Evolutionary conservation across 176 grass and related monocot genomes (phyloP), one percentile per base, ranked within the genome.

Genomic region (Tillandsia fasciculata): DNA sequence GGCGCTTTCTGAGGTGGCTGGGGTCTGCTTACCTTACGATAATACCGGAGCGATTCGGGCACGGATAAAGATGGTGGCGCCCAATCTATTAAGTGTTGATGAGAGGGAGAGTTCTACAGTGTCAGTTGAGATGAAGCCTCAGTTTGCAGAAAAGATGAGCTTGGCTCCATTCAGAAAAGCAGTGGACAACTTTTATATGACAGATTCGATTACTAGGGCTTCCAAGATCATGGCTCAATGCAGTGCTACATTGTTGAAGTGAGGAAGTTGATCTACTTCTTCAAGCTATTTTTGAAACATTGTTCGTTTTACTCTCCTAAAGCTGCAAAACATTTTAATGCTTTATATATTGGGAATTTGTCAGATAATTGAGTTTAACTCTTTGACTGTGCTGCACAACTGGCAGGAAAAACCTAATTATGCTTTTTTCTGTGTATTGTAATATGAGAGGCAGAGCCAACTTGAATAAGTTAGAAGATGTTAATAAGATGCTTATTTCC

Each of bases 171-270:
- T 99, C 67, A 82, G 59, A 72, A 79, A 68, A 14, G 73, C 66
- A 1, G 82, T 99, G 49, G 84, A 91, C 53, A 99, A 99, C 72
- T 94, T 99, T 78, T 99, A 91, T 72, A 94, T 99, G 90, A 99
- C 95, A 2, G 87, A 99, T 73, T 76, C 87, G 11, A 99, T 99
- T 18, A 94, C 90, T 27, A 79, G 95, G 70, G 95, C 95, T 15
- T 99, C 95, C 2, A 99, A 99, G 80, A 94, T 99, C 6, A 99
- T 99, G 95, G 95, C 87, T 7, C 95, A 99, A 80, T 99, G 95
- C 73, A 94, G 87, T 22, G 87, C 87, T n/a, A 65, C 72, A 27
- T 77, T 88, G 79, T 57, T 80, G 80, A 94, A 99, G 64, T 99
- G 84, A 90, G 64, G 33, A 42, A 42, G 33, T 42, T 42, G 33